These are phyloP conservation scores for Peronospora tabacina DNA, from an alignment of 352 stramenopile genomes.

Conservation along the genomic window DNA sequence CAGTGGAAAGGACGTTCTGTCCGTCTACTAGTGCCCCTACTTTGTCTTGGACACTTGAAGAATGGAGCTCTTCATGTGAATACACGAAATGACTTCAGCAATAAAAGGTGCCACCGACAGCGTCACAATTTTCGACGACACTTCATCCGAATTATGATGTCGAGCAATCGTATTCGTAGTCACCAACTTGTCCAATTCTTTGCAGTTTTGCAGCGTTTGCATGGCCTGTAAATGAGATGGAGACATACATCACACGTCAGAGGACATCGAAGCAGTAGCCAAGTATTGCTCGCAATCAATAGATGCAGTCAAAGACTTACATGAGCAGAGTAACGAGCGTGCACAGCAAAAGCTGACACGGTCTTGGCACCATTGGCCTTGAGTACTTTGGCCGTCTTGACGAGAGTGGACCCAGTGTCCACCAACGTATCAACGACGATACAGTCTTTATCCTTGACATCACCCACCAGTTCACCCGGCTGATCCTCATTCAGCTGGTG, in stretches of 20 bases:
- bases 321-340: conserved; percentile 73
- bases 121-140: conserved; percentile 71
- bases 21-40: conserved; percentile 21
- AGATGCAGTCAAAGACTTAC: conserved; percentile 28
- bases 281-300: neutral
- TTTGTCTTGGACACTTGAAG: conserved; percentile 78
- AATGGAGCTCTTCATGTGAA: conserved; percentile 83
- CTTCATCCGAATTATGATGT: conserved; percentile 22
- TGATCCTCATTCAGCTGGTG: conserved; percentile 64
- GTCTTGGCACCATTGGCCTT: conserved; percentile 71
- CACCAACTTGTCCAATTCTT: conserved; percentile 75
- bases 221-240: conserved; percentile 30
- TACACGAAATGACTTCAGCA: conserved; percentile 84
- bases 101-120: conserved; percentile 83
- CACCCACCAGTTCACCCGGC: conserved; percentile 67
- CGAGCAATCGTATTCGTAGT: conserved; percentile 82
- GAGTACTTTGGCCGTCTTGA: conserved; percentile 77
- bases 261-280: neutral
- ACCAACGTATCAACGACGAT: conserved; percentile 85
- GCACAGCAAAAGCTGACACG: conserved; percentile 76
- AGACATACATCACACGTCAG: neutral
- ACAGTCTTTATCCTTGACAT: conserved; percentile 75
- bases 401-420: conserved; percentile 75
- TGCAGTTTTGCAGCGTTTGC: conserved; percentile 49
- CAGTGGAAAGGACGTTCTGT: conserved; percentile 15